Conservation (phyloP, 441 rosid species). For the Biscutella laevigata region DNA sequence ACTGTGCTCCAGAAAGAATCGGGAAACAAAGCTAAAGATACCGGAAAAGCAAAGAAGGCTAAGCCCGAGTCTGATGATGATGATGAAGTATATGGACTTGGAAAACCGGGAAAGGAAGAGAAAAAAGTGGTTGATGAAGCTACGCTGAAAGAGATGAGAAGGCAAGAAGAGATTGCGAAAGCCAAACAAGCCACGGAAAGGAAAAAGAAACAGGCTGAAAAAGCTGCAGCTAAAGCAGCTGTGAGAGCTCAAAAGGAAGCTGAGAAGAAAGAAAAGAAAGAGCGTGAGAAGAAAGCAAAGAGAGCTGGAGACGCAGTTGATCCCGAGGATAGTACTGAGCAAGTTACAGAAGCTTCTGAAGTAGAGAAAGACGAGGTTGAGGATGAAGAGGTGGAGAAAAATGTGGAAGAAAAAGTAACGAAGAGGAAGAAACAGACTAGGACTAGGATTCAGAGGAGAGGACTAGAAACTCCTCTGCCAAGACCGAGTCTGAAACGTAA, state of each 20-base stretch:
- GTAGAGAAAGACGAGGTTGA: too few species aligned
- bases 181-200: conserved; percentile 90
- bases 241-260: conserved; percentile 86
- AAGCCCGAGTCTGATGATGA: conserved; percentile 28
- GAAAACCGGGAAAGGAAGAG: conserved; percentile 33
- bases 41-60: conserved; percentile 32
- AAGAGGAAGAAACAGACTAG: too few species aligned
- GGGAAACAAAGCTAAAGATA: conserved; percentile 32
- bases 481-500: too few species aligned
- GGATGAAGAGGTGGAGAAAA: too few species aligned
- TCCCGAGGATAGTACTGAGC: too few species aligned
- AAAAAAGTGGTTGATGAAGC: conserved; percentile 42
- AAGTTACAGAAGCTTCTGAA: too few species aligned
- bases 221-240: conserved; percentile 85
- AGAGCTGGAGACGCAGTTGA: too few species aligned
- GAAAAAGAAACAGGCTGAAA: conserved; percentile 90
- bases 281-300: too few species aligned
- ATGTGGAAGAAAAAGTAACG: too few species aligned
- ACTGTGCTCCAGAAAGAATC: conserved; percentile 28
- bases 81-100: conserved; percentile 29
- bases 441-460: too few species aligned
- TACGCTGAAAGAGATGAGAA: conserved; percentile 71
- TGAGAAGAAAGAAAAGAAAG: conserved; percentile 89
- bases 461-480: too few species aligned
- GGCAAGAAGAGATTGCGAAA: conserved; percentile 84